Conservation (phyloP, 2,329 filamentous ascomycete species). For the Botrytis elliptica region DNA sequence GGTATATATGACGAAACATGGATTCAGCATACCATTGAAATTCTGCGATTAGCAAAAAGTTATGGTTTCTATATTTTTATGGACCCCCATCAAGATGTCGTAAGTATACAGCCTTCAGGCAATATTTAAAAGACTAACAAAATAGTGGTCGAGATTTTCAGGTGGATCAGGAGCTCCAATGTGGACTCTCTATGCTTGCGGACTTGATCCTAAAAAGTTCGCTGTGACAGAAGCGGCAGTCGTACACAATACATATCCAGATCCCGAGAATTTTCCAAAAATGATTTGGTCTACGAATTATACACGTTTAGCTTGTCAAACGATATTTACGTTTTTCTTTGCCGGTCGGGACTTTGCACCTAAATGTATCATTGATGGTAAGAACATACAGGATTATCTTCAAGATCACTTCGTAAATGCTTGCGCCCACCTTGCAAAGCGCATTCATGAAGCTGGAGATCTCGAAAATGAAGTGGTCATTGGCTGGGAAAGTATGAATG, state of each 20-base stretch:
- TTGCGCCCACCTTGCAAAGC: constrained; percentile 74
- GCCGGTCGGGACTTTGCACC: constrained; percentile 88
- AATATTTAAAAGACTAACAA: constrained; percentile 25
- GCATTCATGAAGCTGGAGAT: constrained; percentile 87
- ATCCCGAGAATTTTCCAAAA: constrained; percentile 85
- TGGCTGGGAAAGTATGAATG: constrained; percentile 95
- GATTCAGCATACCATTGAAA: constrained; percentile 84
- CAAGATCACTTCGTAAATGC: constrained; percentile 83
- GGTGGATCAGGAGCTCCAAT: constrained; percentile 94
- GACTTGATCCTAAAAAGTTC: constrained; percentile 83
- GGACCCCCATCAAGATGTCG: constrained; percentile 98
- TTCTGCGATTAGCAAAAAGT: constrained; percentile 77
- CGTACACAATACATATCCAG: constrained; percentile 89
- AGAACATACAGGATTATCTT: constrained; percentile 95
- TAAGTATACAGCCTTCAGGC: constrained; percentile 46
- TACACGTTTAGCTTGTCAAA: constrained; percentile 78
- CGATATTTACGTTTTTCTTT: constrained; percentile 94
- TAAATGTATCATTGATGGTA: constrained; percentile 89
- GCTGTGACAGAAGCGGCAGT: constrained; percentile 84
- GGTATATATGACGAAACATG: constrained; percentile 92
- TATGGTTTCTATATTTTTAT: constrained; percentile 98
- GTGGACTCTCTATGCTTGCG: constrained; percentile 96
- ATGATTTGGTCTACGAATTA: constrained; percentile 99
- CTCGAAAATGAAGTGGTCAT: constrained; percentile 84
- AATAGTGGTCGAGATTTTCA: constrained; percentile 82